phyloP scores from a whole-genome alignment of 2,329 filamentous ascomycete genomes.

The Sclerotiophoma versabilis region DNA sequence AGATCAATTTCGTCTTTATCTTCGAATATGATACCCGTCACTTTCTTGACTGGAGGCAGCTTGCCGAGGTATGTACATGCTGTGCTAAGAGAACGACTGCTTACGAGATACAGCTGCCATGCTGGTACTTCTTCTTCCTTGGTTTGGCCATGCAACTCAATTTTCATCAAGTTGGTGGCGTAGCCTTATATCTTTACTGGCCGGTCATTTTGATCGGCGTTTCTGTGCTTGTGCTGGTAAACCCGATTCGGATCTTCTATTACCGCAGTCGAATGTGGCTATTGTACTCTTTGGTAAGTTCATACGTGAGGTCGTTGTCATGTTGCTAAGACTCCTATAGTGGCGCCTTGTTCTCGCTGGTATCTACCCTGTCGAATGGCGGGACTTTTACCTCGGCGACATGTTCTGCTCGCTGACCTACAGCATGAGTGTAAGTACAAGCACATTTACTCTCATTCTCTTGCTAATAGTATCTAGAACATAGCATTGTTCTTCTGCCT shows the following conservation, averaged over 20 bases:
- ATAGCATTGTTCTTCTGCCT: slow-evolving; percentile 93
- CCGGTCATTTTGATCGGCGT: slow-evolving; percentile 80
- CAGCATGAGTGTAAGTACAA: slow-evolving; percentile 74
- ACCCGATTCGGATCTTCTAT: slow-evolving; percentile 78
- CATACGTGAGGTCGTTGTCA: too few species aligned
- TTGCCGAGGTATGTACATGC: slow-evolving; percentile 67
- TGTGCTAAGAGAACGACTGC: background rate
- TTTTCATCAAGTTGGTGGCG: slow-evolving; percentile 72
- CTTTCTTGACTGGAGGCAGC: slow-evolving; percentile 86
- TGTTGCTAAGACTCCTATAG: slow-evolving; percentile 51
- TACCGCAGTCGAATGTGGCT: slow-evolving; percentile 84
- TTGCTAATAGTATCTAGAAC: slow-evolving; percentile 60
- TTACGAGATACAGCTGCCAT: slow-evolving; percentile 68
- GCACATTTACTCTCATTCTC: background rate
- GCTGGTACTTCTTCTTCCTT: slow-evolving; percentile 77
- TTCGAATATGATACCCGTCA: slow-evolving; percentile 94
- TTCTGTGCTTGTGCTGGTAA: slow-evolving; percentile 72
- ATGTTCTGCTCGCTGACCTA: slow-evolving; percentile 98
- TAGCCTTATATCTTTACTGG: slow-evolving; percentile 81
- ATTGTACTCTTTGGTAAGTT: slow-evolving; percentile 81
- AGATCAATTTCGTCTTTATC: slow-evolving; percentile 95
- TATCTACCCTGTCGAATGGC: slow-evolving; percentile 91
- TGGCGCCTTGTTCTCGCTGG: slow-evolving; percentile 87
- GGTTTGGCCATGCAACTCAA: slow-evolving; percentile 90
- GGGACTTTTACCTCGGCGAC: slow-evolving; percentile 96